Percentiles rank a stretch among this genome's conserved stretches.
Evolutionary conservation across 1,284 basidiomycete species (phyloP).

Genomic region (Lentinula novae-zelandiae): DNA sequence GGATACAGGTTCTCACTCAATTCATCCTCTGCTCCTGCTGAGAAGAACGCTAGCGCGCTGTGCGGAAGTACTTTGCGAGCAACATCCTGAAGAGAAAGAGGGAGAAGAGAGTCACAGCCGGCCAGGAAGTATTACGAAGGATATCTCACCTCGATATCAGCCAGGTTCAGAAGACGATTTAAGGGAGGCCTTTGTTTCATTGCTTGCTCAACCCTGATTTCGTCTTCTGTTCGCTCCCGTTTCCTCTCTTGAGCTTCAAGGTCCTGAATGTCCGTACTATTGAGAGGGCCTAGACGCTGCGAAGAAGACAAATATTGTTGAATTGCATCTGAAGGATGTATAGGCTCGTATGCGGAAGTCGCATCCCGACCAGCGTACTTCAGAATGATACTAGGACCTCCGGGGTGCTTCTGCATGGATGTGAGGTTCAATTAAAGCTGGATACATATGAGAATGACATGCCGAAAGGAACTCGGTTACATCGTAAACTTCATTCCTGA

Average conservation of each 20-base stretch:
- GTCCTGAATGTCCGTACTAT: conserved; percentile 44
- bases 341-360: conserved; percentile 67
- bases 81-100: conserved; percentile 38
- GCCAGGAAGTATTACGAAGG: background rate
- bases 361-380: conserved; percentile 80
- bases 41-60: conserved; percentile 80
- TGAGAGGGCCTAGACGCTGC: conserved; percentile 71
- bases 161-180: conserved; percentile 64
- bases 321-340: conserved; percentile 71
- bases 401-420: conserved; percentile 70
- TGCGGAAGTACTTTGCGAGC: conserved; percentile 66
- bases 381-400: conserved; percentile 74
- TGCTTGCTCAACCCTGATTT: conserved; percentile 62
- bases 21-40: conserved; percentile 79
- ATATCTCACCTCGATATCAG: conserved; percentile 67
- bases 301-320: conserved; percentile 59
- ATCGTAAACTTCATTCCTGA: conserved; percentile 74
- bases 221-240: conserved; percentile 62
- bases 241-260: conserved; percentile 37
- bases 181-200: conserved; percentile 61
- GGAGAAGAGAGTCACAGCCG: background rate
- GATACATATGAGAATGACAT: background rate
- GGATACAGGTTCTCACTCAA: conserved; percentile 49
- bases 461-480: conserved; percentile 76
- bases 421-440: conserved; percentile 8